Evolutionary conservation across 73 alveolate species (phyloP).

Genomic region (Uronychia binucleata): DNA sequence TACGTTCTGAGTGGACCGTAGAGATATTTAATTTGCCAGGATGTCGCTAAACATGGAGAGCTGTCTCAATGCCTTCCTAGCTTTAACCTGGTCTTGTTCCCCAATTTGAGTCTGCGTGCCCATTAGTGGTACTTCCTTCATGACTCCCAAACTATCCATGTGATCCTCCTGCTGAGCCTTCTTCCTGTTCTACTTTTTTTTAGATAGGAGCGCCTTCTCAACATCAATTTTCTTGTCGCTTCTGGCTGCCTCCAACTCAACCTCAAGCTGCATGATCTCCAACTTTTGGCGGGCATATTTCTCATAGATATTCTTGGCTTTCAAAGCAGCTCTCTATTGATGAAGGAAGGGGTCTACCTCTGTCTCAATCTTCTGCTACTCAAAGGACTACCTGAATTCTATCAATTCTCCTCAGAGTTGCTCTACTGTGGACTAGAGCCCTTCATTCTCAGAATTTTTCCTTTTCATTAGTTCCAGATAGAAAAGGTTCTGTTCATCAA

Average conservation of each 20-base stretch:
- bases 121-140: too few species aligned
- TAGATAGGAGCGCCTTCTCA: not conserved
- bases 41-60: too few species aligned
- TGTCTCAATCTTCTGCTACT: not conserved
- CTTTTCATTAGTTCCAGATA: not conserved
- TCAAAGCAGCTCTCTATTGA: not conserved
- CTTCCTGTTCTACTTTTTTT: too few species aligned
- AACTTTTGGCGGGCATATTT: not conserved
- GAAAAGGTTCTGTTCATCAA: not conserved
- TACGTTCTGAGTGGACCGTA: not conserved
- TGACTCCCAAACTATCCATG: too few species aligned
- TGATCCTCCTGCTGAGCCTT: too few species aligned
- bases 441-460: not conserved
- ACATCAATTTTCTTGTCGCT: not conserved
- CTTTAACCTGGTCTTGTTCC: too few species aligned
- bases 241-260: not conserved
- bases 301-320: not conserved
- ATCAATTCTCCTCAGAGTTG: not conserved
- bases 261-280: not conserved
- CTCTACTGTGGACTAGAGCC: not conserved
- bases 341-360: too few species aligned
- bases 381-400: not conserved
- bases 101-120: too few species aligned
- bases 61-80: too few species aligned
- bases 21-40: too few species aligned